phyloP scores from a whole-genome alignment of 108 stramenopile genomes.

The Discostella stelligeroides region DNA sequence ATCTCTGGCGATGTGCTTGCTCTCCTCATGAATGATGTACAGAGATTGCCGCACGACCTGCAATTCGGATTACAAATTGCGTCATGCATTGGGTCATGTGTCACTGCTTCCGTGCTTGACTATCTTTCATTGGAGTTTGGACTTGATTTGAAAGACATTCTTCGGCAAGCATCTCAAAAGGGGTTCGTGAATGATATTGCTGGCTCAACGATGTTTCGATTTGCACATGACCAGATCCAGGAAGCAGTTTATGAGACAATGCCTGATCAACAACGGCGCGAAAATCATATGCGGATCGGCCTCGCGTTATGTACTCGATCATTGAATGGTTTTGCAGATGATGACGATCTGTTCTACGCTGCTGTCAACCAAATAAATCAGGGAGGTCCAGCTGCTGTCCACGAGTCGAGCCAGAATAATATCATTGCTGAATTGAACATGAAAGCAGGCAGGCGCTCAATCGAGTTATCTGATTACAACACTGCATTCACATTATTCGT shows the following conservation, averaged over 20 bases:
- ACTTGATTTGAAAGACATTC: conserved; percentile 6
- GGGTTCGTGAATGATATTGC: conserved; percentile 11
- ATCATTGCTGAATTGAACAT: conserved; percentile 32
- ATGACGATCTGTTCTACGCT: conserved; percentile 34
- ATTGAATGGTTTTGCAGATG: not conserved
- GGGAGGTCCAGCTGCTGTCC: conserved; percentile 20
- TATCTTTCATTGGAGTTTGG: conserved; percentile 6
- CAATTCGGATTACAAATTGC: conserved; percentile 28
- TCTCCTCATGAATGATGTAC: conserved; percentile 17
- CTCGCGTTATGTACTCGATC: conserved; percentile 17
- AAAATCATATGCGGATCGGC: conserved; percentile 23
- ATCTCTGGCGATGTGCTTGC: conserved; percentile 29
- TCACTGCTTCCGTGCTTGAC: conserved; percentile 8
- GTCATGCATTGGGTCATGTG: conserved; percentile 38
- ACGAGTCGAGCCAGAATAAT: conserved; percentile 7
- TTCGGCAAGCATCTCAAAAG: not conserved
- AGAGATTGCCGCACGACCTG: conserved; percentile 13
- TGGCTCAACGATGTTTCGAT: conserved; percentile 7
- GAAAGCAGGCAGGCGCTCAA: conserved; percentile 27
- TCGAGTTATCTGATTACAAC: conserved; percentile 16
- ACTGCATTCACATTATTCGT: conserved; percentile 14
- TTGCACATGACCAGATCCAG: conserved; percentile 41
- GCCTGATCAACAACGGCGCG: conserved; percentile 10
- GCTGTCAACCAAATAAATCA: conserved; percentile 35
- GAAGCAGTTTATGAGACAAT: conserved; percentile 38